A percentile compares a stretch with the other conserved stretches of the same genome.
Evolutionary conservation across 164 flowering plant genomes (phyloP).

Genomic region (Chloranthus sessilifolius): DNA sequence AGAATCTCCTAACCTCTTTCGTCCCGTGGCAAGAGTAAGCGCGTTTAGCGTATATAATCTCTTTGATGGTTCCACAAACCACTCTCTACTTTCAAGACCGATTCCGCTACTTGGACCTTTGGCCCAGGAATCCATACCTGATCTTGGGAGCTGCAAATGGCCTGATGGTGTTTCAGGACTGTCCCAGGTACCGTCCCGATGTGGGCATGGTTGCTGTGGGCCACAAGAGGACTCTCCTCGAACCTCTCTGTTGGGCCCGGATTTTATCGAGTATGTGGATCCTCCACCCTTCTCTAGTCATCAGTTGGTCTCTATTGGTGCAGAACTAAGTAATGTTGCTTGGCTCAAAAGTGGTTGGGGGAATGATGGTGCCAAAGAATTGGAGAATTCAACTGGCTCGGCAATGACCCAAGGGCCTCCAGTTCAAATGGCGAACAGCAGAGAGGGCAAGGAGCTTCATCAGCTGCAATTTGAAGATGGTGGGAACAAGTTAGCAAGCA

Average conservation of each 20-base stretch:
- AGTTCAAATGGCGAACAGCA: slow-evolving; percentile 12
- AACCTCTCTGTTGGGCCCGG: slow-evolving; percentile 70
- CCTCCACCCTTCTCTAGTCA: slow-evolving; percentile 57
- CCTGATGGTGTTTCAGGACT: slow-evolving; percentile 42
- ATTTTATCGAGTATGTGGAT: slow-evolving; percentile 66
- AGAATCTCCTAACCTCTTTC: slow-evolving; percentile 43
- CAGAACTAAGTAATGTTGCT: slow-evolving; percentile 64
- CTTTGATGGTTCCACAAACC: slow-evolving; percentile 24
- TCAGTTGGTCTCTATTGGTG: slow-evolving; percentile 58
- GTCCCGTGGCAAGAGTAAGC: slow-evolving; percentile 69
- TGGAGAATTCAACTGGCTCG: slow-evolving; percentile 15
- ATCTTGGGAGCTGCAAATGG: slow-evolving; percentile 37
- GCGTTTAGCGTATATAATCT: slow-evolving; percentile 57
- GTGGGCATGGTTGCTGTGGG: slow-evolving; percentile 73
- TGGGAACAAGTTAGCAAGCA: slow-evolving; percentile 26
- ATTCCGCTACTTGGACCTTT: slow-evolving; percentile 33
- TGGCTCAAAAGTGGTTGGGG: slow-evolving; percentile 76
- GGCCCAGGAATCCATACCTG: slow-evolving; percentile 36
- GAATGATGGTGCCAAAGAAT: slow-evolving; percentile 15
- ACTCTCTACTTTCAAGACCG: slow-evolving; percentile 18
- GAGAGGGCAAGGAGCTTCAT: slow-evolving; percentile 21
- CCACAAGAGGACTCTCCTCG: slow-evolving; percentile 5
- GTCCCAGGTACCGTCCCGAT: slow-evolving; percentile 47
- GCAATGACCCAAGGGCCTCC: slow-evolving; percentile 15
- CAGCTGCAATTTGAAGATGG: slow-evolving; percentile 29